Evolutionary conservation across 129 eudicot species (phyloP).

Genomic region (Flaveria robusta): DNA sequence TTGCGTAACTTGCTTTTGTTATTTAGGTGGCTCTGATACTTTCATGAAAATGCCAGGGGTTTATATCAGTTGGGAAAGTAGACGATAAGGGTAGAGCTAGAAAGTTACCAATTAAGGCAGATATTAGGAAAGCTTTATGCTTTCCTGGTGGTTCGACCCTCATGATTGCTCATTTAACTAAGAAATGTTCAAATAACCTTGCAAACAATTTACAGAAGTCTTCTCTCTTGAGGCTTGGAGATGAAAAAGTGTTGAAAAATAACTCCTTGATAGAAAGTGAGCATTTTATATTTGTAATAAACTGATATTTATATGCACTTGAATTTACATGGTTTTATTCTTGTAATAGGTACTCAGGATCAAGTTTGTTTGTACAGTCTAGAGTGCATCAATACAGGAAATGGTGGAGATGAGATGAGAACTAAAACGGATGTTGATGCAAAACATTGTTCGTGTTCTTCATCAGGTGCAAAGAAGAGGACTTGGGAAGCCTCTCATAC

Average conservation of each 20-base stretch:
- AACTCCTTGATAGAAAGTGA: slow-evolving; percentile 35
- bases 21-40: slow-evolving; percentile 13
- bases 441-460: slow-evolving; percentile 49
- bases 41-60: slow-evolving; percentile 56
- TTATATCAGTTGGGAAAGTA: slow-evolving; percentile 78
- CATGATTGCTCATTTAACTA: slow-evolving; percentile 66
- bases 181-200: slow-evolving; percentile 36
- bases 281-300: slow-evolving; percentile 15
- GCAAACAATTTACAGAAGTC: slow-evolving; percentile 27
- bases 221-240: slow-evolving; percentile 42
- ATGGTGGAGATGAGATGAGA: slow-evolving; percentile 31
- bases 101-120: slow-evolving; percentile 70
- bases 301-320: not conserved
- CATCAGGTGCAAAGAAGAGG: slow-evolving; percentile 61
- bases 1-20: slow-evolving; percentile 14
- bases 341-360: slow-evolving; percentile 41
- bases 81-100: slow-evolving; percentile 74
- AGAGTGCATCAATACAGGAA: slow-evolving; percentile 24
- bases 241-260: slow-evolving; percentile 27
- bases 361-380: slow-evolving; percentile 34
- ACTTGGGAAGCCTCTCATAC: slow-evolving; percentile 81
- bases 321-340: slow-evolving; percentile 6
- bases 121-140: slow-evolving; percentile 75
- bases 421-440: slow-evolving; percentile 31
- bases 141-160: slow-evolving; percentile 97